Evolutionary conservation across 2,329 filamentous ascomycete species (phyloP).

Genomic region (Epichloe hybrida): DNA sequence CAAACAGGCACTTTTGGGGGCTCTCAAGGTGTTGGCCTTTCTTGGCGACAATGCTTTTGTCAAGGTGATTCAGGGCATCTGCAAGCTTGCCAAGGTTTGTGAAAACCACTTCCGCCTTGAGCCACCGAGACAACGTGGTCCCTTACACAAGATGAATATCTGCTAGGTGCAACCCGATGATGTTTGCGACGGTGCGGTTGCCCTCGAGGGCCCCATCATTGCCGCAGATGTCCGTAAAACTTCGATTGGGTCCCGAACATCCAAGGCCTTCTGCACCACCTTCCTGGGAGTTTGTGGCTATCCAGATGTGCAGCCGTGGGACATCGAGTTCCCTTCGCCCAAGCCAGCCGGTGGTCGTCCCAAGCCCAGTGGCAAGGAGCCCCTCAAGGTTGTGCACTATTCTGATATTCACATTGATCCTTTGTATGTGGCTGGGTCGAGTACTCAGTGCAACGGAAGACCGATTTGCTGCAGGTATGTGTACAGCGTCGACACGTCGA

Average conservation of each 20-base stretch:
- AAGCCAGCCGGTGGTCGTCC: slow-evolving; percentile 25
- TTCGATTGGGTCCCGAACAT: slow-evolving; percentile 32
- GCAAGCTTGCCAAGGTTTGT: slow-evolving; percentile 20
- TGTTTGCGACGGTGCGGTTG: slow-evolving; percentile 39
- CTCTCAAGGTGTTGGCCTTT: slow-evolving; percentile 29
- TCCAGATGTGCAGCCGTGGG: slow-evolving; percentile 29
- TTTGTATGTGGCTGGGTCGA: slow-evolving; percentile 38
- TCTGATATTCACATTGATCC: slow-evolving; percentile 47
- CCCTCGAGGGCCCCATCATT: slow-evolving; percentile 38
- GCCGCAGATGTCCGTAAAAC: slow-evolving; percentile 35
- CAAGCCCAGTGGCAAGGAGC: slow-evolving; percentile 27
- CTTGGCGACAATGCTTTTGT: slow-evolving; percentile 30
- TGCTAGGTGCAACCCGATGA: slow-evolving; percentile 36
- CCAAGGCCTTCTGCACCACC: slow-evolving; percentile 37
- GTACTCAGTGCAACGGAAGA: slow-evolving; percentile 37
- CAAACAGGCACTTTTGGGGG: slow-evolving; percentile 12
- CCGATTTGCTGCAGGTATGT: slow-evolving; percentile 43
- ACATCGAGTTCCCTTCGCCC: slow-evolving; percentile 28
- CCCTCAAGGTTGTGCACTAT: slow-evolving; percentile 43
- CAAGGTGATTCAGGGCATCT: slow-evolving; percentile 16
- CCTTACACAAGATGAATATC: not conserved
- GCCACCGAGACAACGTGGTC: not conserved
- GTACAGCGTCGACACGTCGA: no score
- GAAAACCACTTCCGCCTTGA: no score
- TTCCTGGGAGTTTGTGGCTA: slow-evolving; percentile 38